Evolutionary conservation across 2,329 filamentous ascomycete species (phyloP), one percentile per base, ranked within the genome.

Genomic region (Fusarium buxicola): DNA sequence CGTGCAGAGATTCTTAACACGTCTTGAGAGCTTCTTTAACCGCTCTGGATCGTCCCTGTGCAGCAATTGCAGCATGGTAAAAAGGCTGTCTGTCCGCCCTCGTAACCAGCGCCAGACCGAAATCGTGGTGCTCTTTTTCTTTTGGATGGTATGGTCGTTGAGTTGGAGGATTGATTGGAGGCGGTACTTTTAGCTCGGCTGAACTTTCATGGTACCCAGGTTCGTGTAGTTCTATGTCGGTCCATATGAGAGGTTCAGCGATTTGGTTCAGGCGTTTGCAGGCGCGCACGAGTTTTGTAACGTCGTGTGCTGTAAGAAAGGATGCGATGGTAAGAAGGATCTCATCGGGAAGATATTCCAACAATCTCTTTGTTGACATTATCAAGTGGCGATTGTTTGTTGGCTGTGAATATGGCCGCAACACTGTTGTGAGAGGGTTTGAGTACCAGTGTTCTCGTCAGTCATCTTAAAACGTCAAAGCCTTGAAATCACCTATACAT

Each of bases 211-310:
- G 66, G 4, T 44, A 65, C 3, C 60, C 54, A 1, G 13, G 7
- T 3, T 38, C 5, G 3, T 69, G 66, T 7, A 63, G 27, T 15
- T 69, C 66, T 35, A 69, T 49, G 3, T 65, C 38, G 18, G 31
- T 34, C 66, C 66, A 69, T 8, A 69, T 15, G 3, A 51, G 45
- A 2, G 65, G 51, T 18, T 35, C 51, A 5, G 24, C 16, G 4
- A 58, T 15, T 2, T 18, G 5, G 4, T 40, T 51, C 15, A 69
- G 16, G 7, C 13, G 24, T 1, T 43, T 69, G 5, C 41, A 67
- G 5, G 52, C 54, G 8, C 40, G 41, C 0, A 40, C 8, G 16
- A 51, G 8, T 8, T 18, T 9, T 24, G 27, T 16, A 0, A 47
- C 24, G 11, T 55, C 44, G n/a, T 54, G 46, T 0, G 27, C 5